Evolutionary conservation across 139 green algal species (phyloP).

Genomic region (Closterium sp.): DNA sequence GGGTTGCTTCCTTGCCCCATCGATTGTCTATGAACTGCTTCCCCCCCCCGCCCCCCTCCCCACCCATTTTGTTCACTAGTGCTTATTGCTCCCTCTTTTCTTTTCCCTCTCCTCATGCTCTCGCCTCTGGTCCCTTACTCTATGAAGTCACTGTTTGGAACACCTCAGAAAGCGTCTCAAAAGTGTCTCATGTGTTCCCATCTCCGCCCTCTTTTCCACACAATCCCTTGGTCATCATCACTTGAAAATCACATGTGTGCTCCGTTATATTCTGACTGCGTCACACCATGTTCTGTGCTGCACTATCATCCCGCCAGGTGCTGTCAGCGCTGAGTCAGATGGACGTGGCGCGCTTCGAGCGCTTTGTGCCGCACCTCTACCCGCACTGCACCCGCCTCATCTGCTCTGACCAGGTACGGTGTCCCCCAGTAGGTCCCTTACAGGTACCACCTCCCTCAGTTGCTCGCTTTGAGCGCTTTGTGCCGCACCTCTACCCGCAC

Average conservation of each 20-base stretch:
- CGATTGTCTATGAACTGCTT: too few relatives aligned
- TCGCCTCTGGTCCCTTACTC: too few relatives aligned
- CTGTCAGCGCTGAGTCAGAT: slow-evolving; percentile 1
- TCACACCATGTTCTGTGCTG: neutral
- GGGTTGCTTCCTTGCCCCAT: too few relatives aligned
- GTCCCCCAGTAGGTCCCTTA: neutral
- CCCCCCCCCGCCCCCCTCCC: too few relatives aligned
- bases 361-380: slow-evolving; percentile 14
- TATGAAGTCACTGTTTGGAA: too few relatives aligned
- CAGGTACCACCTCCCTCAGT: too few relatives aligned
- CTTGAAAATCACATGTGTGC: neutral
- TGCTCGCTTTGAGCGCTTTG: too few relatives aligned
- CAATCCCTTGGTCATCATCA: neutral
- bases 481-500: slow-evolving; percentile 19
- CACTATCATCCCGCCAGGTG: neutral
- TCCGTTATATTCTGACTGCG: neutral
- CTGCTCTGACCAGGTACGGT: slow-evolving; percentile 29
- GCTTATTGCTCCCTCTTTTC: too few relatives aligned
- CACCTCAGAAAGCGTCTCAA: too few relatives aligned
- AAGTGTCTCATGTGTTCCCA: too few relatives aligned
- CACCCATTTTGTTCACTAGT: too few relatives aligned
- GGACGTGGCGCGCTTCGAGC: neutral
- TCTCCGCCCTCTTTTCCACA: neutral
- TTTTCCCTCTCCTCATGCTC: too few relatives aligned
- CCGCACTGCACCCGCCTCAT: slow-evolving; percentile 37